A percentile compares a stretch with the other conserved stretches of the same genome.
Conservation (phyloP, 2,329 filamentous ascomycete genomes). For the Trichoderma simmonsii region DNA sequence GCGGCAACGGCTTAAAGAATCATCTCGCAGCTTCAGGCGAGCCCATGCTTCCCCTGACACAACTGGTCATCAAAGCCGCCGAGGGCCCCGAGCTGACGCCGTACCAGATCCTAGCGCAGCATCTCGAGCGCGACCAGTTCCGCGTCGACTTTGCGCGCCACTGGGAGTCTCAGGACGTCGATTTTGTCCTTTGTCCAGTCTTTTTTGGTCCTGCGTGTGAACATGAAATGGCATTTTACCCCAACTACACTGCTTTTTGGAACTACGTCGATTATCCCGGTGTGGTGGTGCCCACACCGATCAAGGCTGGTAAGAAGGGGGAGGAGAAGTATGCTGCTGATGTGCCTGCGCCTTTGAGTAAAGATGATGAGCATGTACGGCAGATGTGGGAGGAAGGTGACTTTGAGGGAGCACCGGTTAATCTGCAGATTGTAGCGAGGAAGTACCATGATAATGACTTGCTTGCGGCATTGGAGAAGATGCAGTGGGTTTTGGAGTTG, state of each 20-base stretch:
- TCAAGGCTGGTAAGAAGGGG: constrained; percentile 14
- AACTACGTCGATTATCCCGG: constrained; percentile 33
- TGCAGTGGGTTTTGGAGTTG: constrained; percentile 14
- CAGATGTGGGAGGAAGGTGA: constrained; percentile 10
- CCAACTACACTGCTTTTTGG: constrained; percentile 32
- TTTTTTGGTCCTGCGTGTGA: constrained; percentile 25
- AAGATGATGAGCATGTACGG: not conserved
- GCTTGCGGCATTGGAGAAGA: constrained; percentile 28
- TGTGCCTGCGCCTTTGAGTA: not conserved
- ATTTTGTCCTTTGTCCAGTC: constrained; percentile 29
- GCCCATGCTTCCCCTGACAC: constrained; percentile 29
- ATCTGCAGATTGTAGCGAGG: constrained; percentile 28
- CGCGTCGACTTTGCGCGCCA: not conserved
- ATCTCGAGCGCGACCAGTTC: not conserved
- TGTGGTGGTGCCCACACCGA: constrained; percentile 28
- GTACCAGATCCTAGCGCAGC: not conserved
- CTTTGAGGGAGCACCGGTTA: constrained; percentile 22
- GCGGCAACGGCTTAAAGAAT: constrained; percentile 20
- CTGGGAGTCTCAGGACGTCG: constrained; percentile 28
- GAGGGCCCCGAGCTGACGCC: not conserved
- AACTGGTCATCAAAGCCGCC: constrained; percentile 25
- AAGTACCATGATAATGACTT: constrained; percentile 36
- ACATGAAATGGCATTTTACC: constrained; percentile 26
- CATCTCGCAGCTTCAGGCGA: constrained; percentile 27
- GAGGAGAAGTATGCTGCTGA: constrained; percentile 17